A percentile compares a stretch with the other conserved stretches of the same genome.
Evolutionary conservation across 495 filamentous ascomycete genomes (phyloP).

Genomic region (Neurospora discreta): DNA sequence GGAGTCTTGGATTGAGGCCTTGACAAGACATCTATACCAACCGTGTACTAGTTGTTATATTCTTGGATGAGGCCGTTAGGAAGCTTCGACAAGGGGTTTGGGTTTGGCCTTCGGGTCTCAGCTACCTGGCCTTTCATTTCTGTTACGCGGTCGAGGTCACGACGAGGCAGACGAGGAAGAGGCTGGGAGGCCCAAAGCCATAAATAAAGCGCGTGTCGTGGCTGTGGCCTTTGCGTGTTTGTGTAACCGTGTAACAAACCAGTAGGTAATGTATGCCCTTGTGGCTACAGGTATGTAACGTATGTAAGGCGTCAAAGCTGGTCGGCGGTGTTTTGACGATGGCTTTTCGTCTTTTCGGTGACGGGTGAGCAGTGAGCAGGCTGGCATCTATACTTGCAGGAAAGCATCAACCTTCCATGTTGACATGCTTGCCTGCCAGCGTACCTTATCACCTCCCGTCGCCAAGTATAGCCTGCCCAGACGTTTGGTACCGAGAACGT

Average conservation of each 20-base stretch:
- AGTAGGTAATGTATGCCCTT: not conserved
- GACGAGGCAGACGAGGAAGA: not conserved
- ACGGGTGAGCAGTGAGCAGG: not conserved
- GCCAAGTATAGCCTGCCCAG: not conserved
- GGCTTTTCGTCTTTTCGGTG: not conserved
- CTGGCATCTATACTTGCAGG: not conserved
- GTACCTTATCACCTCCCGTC: not conserved
- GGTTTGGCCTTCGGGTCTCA: not conserved
- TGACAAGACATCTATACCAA: not conserved
- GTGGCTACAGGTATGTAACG: not conserved
- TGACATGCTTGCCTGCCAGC: not conserved
- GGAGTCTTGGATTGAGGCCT: not conserved
- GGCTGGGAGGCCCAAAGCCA: not conserved
- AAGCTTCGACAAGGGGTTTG: not conserved
- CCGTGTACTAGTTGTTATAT: not conserved
- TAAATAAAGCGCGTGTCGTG: not conserved
- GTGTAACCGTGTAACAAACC: not conserved
- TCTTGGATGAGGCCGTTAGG: not conserved
- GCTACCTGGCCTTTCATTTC: not conserved
- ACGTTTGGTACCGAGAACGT: not conserved
- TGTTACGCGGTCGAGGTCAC: not conserved
- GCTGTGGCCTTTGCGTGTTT: not conserved
- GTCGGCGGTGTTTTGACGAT: not conserved
- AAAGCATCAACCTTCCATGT: not conserved
- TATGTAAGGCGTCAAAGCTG: not conserved